Conservation (phyloP, 2,329 filamentous ascomycete species). For the Ascochyta rabiei region DNA sequence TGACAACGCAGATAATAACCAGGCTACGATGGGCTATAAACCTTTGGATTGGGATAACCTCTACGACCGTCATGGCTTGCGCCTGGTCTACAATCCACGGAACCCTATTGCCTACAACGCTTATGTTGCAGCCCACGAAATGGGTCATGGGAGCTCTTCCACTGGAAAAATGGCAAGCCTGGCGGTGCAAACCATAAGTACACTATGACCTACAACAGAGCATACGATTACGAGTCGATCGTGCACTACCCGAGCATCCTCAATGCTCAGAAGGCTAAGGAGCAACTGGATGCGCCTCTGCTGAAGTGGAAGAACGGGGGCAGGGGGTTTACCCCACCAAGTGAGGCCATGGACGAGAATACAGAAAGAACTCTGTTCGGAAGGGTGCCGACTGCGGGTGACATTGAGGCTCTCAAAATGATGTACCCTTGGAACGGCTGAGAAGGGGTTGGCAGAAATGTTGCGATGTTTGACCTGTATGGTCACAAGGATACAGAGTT, state of each 20-base stretch:
- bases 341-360: not conserved
- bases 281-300: not conserved
- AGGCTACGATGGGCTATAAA: not conserved
- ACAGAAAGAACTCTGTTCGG: not conserved
- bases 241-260: constrained; percentile 9
- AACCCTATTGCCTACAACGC: not conserved
- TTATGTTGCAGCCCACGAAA: constrained; percentile 9
- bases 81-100: not conserved
- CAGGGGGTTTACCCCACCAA: not conserved
- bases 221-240: constrained; percentile 10
- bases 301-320: not conserved
- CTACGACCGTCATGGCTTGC: not conserved
- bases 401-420: not conserved
- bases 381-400: not conserved
- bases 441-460: too few relatives aligned
- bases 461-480: too few relatives aligned
- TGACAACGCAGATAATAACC: not conserved
- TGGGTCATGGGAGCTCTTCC: constrained; percentile 6
- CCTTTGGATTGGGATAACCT: not conserved
- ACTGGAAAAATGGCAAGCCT: not conserved
- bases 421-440: constrained; percentile 2
- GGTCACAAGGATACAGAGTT: too few relatives aligned
- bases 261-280: too few relatives aligned
- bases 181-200: not conserved
- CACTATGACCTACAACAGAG: not conserved